A percentile compares a stretch with the other conserved stretches of the same genome.
Conservation (phyloP, 192 early-diverging fungal genomes). For the Backusella luteola region DNA sequence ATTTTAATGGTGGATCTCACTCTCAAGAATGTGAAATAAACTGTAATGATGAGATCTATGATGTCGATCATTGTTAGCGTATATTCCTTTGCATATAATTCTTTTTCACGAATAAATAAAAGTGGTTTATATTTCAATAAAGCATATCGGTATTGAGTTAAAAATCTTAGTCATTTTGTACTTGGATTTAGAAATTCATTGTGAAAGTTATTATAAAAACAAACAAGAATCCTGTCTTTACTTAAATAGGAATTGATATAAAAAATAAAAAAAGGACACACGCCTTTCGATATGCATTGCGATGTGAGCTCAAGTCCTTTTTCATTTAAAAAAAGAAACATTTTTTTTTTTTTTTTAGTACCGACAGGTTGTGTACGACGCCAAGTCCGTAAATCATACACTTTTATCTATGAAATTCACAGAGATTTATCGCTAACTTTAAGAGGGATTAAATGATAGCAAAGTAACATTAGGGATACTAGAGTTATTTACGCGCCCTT, state of each 20-base stretch:
- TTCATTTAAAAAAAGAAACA: neutral
- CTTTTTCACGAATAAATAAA: neutral
- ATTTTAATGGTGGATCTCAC: neutral
- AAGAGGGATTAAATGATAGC: neutral
- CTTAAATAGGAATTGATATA: neutral
- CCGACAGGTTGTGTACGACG: neutral
- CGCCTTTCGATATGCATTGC: neutral
- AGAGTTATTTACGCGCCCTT: neutral
- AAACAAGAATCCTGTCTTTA: neutral
- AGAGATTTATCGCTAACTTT: neutral
- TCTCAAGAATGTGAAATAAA: neutral
- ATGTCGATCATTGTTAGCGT: too few relatives aligned
- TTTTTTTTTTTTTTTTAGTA: neutral
- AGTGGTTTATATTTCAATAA: neutral
- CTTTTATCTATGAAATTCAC: neutral
- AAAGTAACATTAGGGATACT: neutral
- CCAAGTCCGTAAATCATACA: neutral
- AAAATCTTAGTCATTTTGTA: neutral
- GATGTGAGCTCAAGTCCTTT: neutral
- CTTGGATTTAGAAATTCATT: neutral
- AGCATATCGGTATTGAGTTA: neutral
- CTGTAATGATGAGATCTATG: neutral
- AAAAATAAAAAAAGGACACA: neutral
- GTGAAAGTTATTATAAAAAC: neutral
- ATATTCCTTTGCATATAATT: too few relatives aligned